phyloP scores from a whole-genome alignment of 2,329 filamentous ascomycete species.

The Pestalotiopsis fici region DNA sequence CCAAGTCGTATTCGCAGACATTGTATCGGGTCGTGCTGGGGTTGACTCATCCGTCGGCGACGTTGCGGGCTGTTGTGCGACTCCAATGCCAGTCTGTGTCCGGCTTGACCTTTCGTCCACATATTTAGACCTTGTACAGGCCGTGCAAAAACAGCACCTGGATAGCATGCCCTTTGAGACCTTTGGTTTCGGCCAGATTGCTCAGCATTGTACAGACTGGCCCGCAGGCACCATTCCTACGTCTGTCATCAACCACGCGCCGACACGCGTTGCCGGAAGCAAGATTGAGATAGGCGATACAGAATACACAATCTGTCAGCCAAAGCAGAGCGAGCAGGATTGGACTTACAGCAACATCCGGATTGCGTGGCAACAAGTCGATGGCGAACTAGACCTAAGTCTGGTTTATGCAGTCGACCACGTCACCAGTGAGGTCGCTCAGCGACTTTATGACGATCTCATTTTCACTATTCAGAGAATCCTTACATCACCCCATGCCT shows the following conservation, averaged over 20 bases:
- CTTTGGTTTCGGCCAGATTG: neutral
- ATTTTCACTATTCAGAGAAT: neutral
- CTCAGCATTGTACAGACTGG: neutral
- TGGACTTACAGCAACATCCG: slow-evolving; percentile 7
- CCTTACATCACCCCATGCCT: neutral
- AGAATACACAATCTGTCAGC: neutral
- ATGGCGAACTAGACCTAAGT: neutral
- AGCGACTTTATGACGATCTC: slow-evolving; percentile 1
- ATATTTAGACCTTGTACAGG: neutral
- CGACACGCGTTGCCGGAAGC: slow-evolving; percentile 3
- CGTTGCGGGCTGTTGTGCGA: slow-evolving; percentile 4
- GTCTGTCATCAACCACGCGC: slow-evolving; percentile 7
- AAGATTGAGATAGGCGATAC: neutral
- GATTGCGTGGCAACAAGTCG: neutral
- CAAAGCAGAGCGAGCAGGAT: slow-evolving; percentile 1
- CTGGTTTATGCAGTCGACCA: slow-evolving; percentile 2
- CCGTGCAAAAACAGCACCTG: neutral
- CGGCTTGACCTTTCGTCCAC: neutral
- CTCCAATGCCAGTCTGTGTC: slow-evolving; percentile 2
- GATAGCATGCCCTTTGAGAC: slow-evolving; percentile 2
- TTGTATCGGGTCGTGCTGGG: slow-evolving; percentile 7
- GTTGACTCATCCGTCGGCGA: slow-evolving; percentile 1
- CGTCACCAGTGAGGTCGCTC: neutral
- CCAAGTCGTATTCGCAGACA: slow-evolving; percentile 5
- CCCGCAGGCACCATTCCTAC: neutral